These are phyloP conservation scores for Kalanchoe fedtschenkoi DNA, from an alignment of 164 flowering plant genomes.

Conservation along the genomic window DNA sequence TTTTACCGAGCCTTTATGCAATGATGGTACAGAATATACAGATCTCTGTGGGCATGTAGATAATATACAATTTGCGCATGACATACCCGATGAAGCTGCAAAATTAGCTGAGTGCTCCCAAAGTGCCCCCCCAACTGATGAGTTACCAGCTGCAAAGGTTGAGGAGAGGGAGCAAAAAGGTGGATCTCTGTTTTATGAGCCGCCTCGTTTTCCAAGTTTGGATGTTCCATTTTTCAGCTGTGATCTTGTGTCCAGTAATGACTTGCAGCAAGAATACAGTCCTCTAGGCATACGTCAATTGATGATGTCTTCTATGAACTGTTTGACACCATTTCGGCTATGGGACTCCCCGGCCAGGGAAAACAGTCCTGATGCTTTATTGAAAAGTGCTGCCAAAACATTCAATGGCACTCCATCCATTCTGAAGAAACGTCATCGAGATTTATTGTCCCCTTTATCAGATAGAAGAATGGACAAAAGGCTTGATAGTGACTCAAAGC, in stretches of 20 bases:
- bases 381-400: constrained; percentile 83
- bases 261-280: constrained; percentile 76
- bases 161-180: constrained; percentile 25
- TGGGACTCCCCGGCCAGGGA: constrained; percentile 81
- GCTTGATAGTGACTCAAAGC: constrained; percentile 32
- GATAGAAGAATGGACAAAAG: constrained; percentile 65
- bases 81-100: constrained; percentile 31
- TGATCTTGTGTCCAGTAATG: constrained; percentile 73
- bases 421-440: constrained; percentile 76
- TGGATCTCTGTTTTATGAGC: constrained; percentile 71
- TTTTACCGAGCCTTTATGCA: constrained; percentile 19
- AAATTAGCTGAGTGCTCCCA: constrained; percentile 15
- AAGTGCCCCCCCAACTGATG: constrained; percentile 16
- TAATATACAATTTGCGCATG: constrained; percentile 22
- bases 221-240: constrained; percentile 93
- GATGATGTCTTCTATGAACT: constrained; percentile 66
- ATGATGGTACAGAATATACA: constrained; percentile 17
- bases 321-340: constrained; percentile 56
- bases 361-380: constrained; percentile 57
- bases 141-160: constrained; percentile 10
- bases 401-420: constrained; percentile 77
- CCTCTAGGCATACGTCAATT: constrained; percentile 92
- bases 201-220: constrained; percentile 88
- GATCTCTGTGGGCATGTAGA: constrained; percentile 22
- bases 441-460: constrained; percentile 68